A percentile compares a stretch with the other conserved stretches of the same genome.
Conservation (phyloP, 441 rosid species). For the Populus hybrid region DNA sequence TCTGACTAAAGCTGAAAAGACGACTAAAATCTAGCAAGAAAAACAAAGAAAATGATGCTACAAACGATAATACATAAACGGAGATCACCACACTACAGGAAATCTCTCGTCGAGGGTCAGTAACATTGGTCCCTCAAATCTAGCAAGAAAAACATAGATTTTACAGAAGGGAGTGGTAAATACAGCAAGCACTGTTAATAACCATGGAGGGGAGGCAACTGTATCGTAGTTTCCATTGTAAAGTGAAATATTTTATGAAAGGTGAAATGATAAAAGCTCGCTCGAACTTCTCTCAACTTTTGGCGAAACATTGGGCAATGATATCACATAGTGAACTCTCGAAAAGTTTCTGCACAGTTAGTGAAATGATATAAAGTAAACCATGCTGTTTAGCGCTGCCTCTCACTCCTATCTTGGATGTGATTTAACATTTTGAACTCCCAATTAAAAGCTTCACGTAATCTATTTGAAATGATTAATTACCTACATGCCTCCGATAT, state of each 20-base stretch:
- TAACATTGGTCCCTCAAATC: too few species aligned
- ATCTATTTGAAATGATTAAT: background rate
- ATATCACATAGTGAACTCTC: slow-evolving; percentile 2
- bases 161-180: background rate
- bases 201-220: background rate
- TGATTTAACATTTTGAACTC: slow-evolving; percentile 27
- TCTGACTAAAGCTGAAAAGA: too few species aligned
- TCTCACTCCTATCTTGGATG: background rate
- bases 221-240: background rate
- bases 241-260: background rate
- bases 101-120: too few species aligned
- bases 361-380: slow-evolving; percentile 11
- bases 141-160: too few species aligned
- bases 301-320: slow-evolving; percentile 2
- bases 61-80: too few species aligned
- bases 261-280: slow-evolving; percentile 6
- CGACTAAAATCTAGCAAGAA: too few species aligned
- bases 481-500: background rate
- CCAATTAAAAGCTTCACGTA: slow-evolving; percentile 1
- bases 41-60: too few species aligned
- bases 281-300: background rate
- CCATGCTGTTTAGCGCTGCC: background rate
- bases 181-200: background rate
- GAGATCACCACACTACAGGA: too few species aligned
- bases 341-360: background rate